These are phyloP conservation scores for Hypoxylon sp. DNA, from an alignment of 2,329 filamentous ascomycete species.

Conservation along the genomic window DNA sequence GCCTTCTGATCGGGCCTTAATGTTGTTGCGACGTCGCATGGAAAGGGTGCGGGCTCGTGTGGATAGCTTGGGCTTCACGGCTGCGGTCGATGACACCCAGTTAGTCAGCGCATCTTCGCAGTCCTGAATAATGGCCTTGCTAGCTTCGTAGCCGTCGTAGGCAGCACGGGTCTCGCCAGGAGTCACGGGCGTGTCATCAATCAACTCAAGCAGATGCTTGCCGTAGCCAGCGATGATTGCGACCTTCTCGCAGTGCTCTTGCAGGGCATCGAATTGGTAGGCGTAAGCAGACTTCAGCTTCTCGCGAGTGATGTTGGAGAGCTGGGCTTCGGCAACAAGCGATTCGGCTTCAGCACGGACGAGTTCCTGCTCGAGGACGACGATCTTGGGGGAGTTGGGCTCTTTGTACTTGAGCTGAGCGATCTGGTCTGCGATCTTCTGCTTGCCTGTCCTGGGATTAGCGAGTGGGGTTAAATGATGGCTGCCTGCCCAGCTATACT, in stretches of 20 bases:
- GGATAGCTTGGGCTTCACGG: constrained; percentile 88
- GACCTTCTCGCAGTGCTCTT: constrained; percentile 97
- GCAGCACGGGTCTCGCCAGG: constrained; percentile 95
- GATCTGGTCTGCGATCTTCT: constrained; percentile 99
- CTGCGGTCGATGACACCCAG: constrained; percentile 93
- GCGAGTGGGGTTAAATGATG: constrained; percentile 22
- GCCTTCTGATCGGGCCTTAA: constrained; percentile 76
- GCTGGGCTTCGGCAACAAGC: constrained; percentile 96
- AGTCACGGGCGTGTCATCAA: constrained; percentile 97
- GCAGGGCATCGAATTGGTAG: constrained; percentile 97
- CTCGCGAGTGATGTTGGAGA: constrained; percentile 99
- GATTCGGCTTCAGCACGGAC: constrained; percentile 98
- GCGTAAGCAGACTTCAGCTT: constrained; percentile 99
- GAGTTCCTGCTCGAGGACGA: constrained; percentile 97
- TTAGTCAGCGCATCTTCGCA: constrained; percentile 98
- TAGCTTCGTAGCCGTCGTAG: constrained; percentile 98
- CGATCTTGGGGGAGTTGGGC: constrained; percentile 96
- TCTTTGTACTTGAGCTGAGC: constrained; percentile 99
- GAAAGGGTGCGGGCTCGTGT: constrained; percentile 89
- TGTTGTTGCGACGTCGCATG: constrained; percentile 83
- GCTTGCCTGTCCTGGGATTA: constrained; percentile 78
- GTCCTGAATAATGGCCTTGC: constrained; percentile 99
- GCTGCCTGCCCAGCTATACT: constrained; percentile 55
- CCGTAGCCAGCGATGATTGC: constrained; percentile 98
- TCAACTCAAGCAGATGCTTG: constrained; percentile 96